Conservation (phyloP, 2,329 filamentous ascomycete species). For the Hypoxylon sp. region DNA sequence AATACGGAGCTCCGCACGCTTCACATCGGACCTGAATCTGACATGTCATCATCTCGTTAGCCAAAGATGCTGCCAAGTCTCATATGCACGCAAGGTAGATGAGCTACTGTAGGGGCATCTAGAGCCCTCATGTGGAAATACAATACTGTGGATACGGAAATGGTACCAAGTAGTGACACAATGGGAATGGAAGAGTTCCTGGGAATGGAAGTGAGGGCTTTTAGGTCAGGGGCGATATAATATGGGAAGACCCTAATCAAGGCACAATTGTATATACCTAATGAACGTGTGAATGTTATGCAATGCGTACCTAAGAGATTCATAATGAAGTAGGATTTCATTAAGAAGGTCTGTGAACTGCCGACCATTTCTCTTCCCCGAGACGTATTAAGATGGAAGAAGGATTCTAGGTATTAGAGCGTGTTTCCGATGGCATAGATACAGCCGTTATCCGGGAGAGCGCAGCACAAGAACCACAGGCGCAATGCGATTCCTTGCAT, state of each 20-base stretch:
- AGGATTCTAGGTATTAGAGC: conserved; percentile 39
- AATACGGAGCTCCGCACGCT: conserved; percentile 33
- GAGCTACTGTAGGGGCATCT: conserved; percentile 13
- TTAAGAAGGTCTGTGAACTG: conserved; percentile 22
- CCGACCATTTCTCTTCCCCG: conserved; percentile 17
- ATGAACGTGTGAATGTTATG: conserved; percentile 21
- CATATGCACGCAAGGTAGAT: conserved; percentile 19
- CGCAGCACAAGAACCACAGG: conserved; percentile 23
- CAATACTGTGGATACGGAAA: conserved; percentile 11
- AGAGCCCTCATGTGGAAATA: background rate
- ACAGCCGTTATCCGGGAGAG: conserved; percentile 31
- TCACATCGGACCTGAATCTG: conserved; percentile 42
- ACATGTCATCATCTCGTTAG: conserved; percentile 48
- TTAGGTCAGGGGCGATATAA: conserved; percentile 15
- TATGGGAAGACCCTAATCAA: conserved; percentile 1
- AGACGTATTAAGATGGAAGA: conserved; percentile 18
- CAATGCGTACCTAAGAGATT: conserved; percentile 13
- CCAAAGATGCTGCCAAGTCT: conserved; percentile 43
- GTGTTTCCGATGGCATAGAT: conserved; percentile 29
- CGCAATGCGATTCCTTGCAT: conserved; percentile 21
- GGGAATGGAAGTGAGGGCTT: conserved; percentile 13
- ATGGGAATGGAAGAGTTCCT: conserved; percentile 5
- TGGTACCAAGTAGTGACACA: background rate
- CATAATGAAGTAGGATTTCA: conserved; percentile 16
- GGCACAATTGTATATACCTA: conserved; percentile 13